phyloP scores from a whole-genome alignment of 2,329 filamentous ascomycete genomes.

The Pseudocercospora macadamiae region DNA sequence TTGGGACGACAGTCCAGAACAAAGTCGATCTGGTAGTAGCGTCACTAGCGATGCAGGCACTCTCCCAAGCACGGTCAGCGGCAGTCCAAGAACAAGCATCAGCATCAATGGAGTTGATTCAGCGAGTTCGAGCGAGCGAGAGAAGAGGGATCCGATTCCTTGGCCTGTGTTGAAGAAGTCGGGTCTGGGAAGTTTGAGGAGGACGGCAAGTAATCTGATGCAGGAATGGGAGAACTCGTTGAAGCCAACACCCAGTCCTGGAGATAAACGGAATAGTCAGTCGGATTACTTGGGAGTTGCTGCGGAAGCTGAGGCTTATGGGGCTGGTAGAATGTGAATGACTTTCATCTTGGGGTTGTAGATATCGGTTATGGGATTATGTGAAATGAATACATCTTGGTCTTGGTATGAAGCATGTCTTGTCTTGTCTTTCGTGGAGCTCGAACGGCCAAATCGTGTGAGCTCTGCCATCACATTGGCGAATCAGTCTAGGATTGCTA shows the following conservation, averaged over 20 bases:
- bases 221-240: conserved; percentile 87
- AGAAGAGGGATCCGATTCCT: conserved; percentile 51
- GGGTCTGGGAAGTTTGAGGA: conserved; percentile 73
- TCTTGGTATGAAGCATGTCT: neutral
- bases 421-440: too few species aligned
- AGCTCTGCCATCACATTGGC: too few species aligned
- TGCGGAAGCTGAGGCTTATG: conserved; percentile 30
- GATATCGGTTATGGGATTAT: neutral
- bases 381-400: neutral
- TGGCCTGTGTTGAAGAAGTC: conserved; percentile 71
- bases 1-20: conserved; percentile 35
- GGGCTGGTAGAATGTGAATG: conserved; percentile 12
- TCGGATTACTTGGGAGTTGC: conserved; percentile 33
- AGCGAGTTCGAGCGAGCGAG: conserved; percentile 11
- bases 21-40: conserved; percentile 28
- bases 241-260: conserved; percentile 38
- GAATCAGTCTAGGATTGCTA: too few species aligned
- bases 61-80: conserved; percentile 31
- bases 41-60: conserved; percentile 32
- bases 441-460: too few species aligned
- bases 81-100: conserved; percentile 28
- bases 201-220: conserved; percentile 83
- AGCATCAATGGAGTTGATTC: conserved; percentile 1
- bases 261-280: conserved; percentile 29
- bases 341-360: neutral